Evolutionary conservation across 345 rosid genomes (phyloP).

Genomic region (Populus simonii): DNA sequence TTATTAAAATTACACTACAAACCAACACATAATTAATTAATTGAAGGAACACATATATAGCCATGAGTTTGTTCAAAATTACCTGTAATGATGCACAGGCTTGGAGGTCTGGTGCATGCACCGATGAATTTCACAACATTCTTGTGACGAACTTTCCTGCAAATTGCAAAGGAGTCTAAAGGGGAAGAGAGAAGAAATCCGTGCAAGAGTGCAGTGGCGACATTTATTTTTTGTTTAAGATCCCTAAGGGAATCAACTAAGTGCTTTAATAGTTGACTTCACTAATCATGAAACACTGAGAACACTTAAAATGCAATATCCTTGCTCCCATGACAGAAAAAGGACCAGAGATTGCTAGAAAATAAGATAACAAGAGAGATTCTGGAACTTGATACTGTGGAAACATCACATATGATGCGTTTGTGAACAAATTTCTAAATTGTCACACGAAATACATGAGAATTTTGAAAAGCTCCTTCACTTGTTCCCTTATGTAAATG

Average conservation of each 20-base stretch:
- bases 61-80: neutral
- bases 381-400: neutral
- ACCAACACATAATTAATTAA: neutral
- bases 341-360: neutral
- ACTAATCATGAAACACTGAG: neutral
- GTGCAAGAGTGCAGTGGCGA: neutral
- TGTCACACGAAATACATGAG: neutral
- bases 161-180: neutral
- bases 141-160: constrained; percentile 60
- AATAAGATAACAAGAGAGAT: neutral
- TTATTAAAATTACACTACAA: neutral
- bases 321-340: neutral
- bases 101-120: constrained; percentile 58
- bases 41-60: neutral
- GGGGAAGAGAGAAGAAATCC: neutral
- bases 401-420: neutral
- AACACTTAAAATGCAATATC: neutral
- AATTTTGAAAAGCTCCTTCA: neutral
- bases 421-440: neutral
- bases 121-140: constrained; percentile 64
- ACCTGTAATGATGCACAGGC: constrained; percentile 61
- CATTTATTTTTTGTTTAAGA: neutral
- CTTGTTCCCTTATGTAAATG: neutral
- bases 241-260: neutral
- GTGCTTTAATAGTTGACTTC: neutral